Evolutionary conservation across 306 rosid genomes (phyloP), one percentile per base, ranked within the genome.

Genomic region (Geum urbanum): DNA sequence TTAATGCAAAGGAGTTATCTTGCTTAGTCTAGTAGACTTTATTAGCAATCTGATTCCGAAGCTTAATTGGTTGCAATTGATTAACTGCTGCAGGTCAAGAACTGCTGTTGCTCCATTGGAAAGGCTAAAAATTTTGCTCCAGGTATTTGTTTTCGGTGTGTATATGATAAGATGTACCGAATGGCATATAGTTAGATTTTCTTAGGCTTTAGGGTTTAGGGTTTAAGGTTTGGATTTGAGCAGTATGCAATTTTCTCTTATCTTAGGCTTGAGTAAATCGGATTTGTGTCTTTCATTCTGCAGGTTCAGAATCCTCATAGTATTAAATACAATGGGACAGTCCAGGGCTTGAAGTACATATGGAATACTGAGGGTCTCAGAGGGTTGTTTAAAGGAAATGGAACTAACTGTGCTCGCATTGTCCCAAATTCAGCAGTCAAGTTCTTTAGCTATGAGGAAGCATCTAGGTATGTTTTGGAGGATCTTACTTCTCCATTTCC

Each of bases 361-460:
- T 86, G 89, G 87, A 80, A 62, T 67, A 76, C 77, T 11, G 89
- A 88, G 79, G 91, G 95, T 60, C 64, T 84, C 20, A 80, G 82
- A 72, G 87, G 91, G 71, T 13, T 86, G 87, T 84, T 86, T 61
- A 88, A 84, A 75, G 95, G 89, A 71, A 88, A 88, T 43, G 91
- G 95, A 74, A 88, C 91, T 35, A 86, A 88, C 50, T 86, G 95
- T 77, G 91, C 89, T 62, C 91, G 87, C 53, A 88, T 88, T 63
- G 70, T 88, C 71, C 91, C 91, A 19, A 88, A 88, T 77, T 88
- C 89, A 8, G 91, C 95, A 6, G 89, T 86, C 47, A 88, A 88
- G 80, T 88, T 88, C 81, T 84, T 78, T 58, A 84, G 88, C 82
- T 88, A 88, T 35, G 89, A 88, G 76, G 78, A 86, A 72, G 91